Evolutionary conservation across 2,329 filamentous ascomycete genomes (phyloP).

Genomic region (Ceratocystiopsis brevicomis): DNA sequence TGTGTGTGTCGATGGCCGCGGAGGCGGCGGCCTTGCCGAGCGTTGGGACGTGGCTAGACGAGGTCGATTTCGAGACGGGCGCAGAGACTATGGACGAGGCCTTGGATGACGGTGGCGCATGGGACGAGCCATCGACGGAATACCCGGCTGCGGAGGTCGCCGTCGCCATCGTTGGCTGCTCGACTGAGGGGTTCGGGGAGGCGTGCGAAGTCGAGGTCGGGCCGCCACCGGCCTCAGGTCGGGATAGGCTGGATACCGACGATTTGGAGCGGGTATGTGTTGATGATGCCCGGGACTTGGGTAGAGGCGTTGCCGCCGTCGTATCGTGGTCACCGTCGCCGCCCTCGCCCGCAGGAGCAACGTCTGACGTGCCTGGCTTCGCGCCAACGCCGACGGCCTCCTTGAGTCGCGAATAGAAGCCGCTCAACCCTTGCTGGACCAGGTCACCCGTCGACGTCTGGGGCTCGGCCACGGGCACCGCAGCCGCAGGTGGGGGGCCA

Average conservation of each 20-base stretch:
- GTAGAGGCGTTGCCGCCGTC: constrained; percentile 9
- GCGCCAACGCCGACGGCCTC: constrained; percentile 58
- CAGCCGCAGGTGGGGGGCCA: constrained; percentile 39
- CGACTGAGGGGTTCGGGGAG: constrained; percentile 10
- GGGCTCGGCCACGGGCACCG: constrained; percentile 39
- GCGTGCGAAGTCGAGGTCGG: constrained; percentile 13
- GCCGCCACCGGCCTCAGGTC: constrained; percentile 13
- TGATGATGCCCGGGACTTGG: no score
- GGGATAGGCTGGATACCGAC: constrained; percentile 12
- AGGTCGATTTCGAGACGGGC: constrained; percentile 13
- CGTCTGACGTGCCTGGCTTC: constrained; percentile 10
- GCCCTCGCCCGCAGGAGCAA: constrained; percentile 8
- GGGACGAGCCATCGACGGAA: constrained; percentile 23
- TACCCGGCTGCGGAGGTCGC: constrained; percentile 19
- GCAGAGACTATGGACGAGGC: constrained; percentile 22
- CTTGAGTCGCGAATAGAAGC: constrained; percentile 69
- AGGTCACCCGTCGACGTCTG: constrained; percentile 54
- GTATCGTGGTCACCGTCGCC: constrained; percentile 24
- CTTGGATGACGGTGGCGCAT: constrained; percentile 25
- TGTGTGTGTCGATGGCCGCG: constrained; percentile 24
- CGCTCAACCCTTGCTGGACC: constrained; percentile 71
- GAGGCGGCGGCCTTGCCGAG: constrained; percentile 22
- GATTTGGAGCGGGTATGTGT: constrained; percentile 16
- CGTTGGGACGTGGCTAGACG: constrained; percentile 24
- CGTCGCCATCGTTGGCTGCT: constrained; percentile 18